These are phyloP conservation scores for Esteya vermicola DNA, from an alignment of 2,329 filamentous ascomycete genomes.

Conservation along the genomic window DNA sequence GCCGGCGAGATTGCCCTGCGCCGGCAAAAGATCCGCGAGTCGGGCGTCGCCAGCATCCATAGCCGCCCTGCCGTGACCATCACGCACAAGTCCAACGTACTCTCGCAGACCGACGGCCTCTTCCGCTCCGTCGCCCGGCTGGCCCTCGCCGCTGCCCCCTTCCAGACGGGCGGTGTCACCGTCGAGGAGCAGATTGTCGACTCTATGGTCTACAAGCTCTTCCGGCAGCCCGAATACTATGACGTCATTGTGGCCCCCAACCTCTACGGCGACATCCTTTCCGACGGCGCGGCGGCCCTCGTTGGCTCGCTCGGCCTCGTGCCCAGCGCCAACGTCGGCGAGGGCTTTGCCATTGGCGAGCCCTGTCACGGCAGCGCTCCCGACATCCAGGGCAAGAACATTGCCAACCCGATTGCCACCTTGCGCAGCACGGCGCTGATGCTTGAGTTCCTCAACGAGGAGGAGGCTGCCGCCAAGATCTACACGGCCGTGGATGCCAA, in stretches of 20 bases:
- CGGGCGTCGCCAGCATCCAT: slow-evolving; percentile 45
- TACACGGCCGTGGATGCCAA: slow-evolving; percentile 87
- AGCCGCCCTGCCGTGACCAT: slow-evolving; percentile 69
- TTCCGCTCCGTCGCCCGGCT: slow-evolving; percentile 71
- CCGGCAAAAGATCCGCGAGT: slow-evolving; percentile 61
- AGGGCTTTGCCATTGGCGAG: slow-evolving; percentile 91
- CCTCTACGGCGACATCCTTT: slow-evolving; percentile 93
- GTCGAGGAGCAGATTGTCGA: slow-evolving; percentile 98
- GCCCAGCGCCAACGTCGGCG: slow-evolving; percentile 87
- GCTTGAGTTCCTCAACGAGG: slow-evolving; percentile 88
- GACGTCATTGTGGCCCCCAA: slow-evolving; percentile 97
- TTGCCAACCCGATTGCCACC: slow-evolving; percentile 94
- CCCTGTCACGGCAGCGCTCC: slow-evolving; percentile 94
- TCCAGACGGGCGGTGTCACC: slow-evolving; percentile 35
- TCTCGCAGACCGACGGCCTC: slow-evolving; percentile 89
- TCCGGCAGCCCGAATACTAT: slow-evolving; percentile 88
- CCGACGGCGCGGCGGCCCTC: slow-evolving; percentile 85
- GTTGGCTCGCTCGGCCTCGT: slow-evolving; percentile 88
- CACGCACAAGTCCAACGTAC: slow-evolving; percentile 96
- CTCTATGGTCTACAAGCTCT: slow-evolving; percentile 99
- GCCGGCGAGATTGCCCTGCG: slow-evolving; percentile 88
- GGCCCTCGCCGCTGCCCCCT: slow-evolving; percentile 54
- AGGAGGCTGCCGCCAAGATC: slow-evolving; percentile 74
- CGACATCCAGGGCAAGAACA: slow-evolving; percentile 83
- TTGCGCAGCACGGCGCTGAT: slow-evolving; percentile 83